Base-by-base conservation (phyloP, 305 asterid species). In the Ajuga reptans region DNA sequence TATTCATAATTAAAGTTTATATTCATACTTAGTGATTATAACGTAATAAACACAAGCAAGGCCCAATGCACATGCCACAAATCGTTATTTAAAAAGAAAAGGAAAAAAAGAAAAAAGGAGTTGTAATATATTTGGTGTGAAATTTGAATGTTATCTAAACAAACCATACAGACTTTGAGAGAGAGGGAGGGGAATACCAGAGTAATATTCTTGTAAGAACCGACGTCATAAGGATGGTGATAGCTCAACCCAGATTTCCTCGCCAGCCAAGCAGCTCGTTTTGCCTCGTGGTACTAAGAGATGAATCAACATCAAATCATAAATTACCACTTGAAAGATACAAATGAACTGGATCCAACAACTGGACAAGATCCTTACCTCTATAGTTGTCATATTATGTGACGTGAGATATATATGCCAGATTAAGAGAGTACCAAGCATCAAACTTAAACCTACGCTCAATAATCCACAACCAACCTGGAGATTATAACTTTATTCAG, bases 241-340 rank as follows among this genome's bases (percentile, higher is more conserved):
- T 89, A 89, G 69, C 72, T 79, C 77, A 72, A 68, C 64, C 97
- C 98, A 52, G 98, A 90, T 87, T 90, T 90, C 79, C 84, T 83
- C 11, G 97, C 95, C 85, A 93, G 75, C 96, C 99, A 93, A 59
- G 87, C 85, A 34, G 96, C 94, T 75, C 96, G 78, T 66, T 82
- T 90, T 56, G 76, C 90, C 77, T 87, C 96, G 7, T 89, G 82
- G 59, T 84, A 83, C 98, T 90, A 84, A 36, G 53, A 75, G 67
- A 76, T 31, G 27, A 74, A 66, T 56, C 71, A 63, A 21, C 10
- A 37, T 34, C 56, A 72, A 66, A 68, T 64, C 64, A 67, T 72
- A 46, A 58, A 36, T 55, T 29, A 73, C 64, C 51, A 52, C 8
- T 21, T 31, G 29, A 34, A 57, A 27, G 33, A 66, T 46, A 56